Conservation (phyloP, 306 rosid species). For the Castanea mollissima region DNA sequence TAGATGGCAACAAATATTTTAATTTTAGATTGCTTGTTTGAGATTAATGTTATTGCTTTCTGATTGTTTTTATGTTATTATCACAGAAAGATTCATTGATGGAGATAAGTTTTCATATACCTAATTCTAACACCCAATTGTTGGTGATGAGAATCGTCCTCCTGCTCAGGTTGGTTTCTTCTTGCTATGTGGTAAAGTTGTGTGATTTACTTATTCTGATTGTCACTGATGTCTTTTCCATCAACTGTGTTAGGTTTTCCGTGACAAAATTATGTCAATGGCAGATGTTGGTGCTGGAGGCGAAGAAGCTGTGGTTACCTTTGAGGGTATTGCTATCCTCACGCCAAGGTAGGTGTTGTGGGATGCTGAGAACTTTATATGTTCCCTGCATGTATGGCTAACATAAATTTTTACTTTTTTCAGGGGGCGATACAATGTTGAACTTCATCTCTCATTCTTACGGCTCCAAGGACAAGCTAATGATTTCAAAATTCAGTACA, state of each 20-base stretch:
- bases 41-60: neutral
- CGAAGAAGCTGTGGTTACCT: slow-evolving; percentile 92
- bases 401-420: slow-evolving; percentile 31
- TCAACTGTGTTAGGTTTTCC: slow-evolving; percentile 63
- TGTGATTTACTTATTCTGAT: slow-evolving; percentile 7
- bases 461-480: slow-evolving; percentile 98
- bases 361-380: slow-evolving; percentile 13
- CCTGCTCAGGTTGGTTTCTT: slow-evolving; percentile 81
- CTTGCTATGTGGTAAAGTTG: neutral
- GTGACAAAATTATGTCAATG: slow-evolving; percentile 89
- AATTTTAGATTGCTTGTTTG: slow-evolving; percentile 3
- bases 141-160: slow-evolving; percentile 90
- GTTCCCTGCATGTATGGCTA: neutral
- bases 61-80: slow-evolving; percentile 11
- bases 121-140: slow-evolving; percentile 96
- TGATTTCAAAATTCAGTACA: slow-evolving; percentile 96
- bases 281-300: slow-evolving; percentile 96
- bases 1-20: neutral
- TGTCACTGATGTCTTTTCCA: slow-evolving; percentile 20
- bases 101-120: slow-evolving; percentile 97
- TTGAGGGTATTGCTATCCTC: slow-evolving; percentile 98
- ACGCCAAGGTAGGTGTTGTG: slow-evolving; percentile 75
- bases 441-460: slow-evolving; percentile 88
- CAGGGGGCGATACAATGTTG: slow-evolving; percentile 97
- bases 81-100: slow-evolving; percentile 96